Evolutionary conservation across 192 early-diverging fungal species (phyloP).

Genomic region (Backusella mclennaniae): DNA sequence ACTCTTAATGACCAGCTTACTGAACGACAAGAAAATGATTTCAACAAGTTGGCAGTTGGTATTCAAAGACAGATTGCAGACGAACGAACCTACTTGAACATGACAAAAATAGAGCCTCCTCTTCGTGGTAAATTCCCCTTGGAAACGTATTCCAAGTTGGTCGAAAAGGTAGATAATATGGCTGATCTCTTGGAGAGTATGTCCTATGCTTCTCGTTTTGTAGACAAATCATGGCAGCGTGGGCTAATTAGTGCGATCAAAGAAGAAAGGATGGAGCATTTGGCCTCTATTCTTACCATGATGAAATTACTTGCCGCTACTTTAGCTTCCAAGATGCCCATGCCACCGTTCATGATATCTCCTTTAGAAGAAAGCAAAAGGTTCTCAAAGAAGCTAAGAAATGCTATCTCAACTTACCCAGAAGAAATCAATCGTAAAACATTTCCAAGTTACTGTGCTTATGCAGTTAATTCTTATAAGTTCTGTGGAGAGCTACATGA

Average conservation of each 20-base stretch:
- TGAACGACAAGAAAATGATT: conserved; percentile 11
- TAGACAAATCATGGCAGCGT: not conserved
- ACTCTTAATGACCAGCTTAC: not conserved
- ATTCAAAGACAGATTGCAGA: conserved; percentile 31
- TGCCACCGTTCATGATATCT: conserved; percentile 26
- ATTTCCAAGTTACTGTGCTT: conserved; percentile 17
- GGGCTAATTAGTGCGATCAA: not conserved
- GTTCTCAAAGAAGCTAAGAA: not conserved
- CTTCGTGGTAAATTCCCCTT: conserved; percentile 38
- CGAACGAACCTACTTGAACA: conserved; percentile 30
- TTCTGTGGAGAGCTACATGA: conserved; percentile 25
- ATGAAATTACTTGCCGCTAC: conserved; percentile 26
- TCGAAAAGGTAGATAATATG: conserved; percentile 38
- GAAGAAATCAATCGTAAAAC: not conserved
- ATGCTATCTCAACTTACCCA: not conserved
- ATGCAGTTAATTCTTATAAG: conserved; percentile 12
- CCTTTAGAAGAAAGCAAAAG: conserved; percentile 13
- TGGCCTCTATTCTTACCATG: conserved; percentile 27
- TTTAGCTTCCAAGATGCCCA: conserved; percentile 24
- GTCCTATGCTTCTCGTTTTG: not conserved
- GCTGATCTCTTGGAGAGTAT: conserved; percentile 9
- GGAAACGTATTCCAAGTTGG: conserved; percentile 21
- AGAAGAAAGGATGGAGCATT: not conserved
- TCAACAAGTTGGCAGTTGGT: conserved; percentile 19
- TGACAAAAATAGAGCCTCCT: conserved; percentile 37